Base-by-base conservation (phyloP, 2,329 filamentous ascomycete genomes). In the Davidsoniella neocaledoniae region DNA sequence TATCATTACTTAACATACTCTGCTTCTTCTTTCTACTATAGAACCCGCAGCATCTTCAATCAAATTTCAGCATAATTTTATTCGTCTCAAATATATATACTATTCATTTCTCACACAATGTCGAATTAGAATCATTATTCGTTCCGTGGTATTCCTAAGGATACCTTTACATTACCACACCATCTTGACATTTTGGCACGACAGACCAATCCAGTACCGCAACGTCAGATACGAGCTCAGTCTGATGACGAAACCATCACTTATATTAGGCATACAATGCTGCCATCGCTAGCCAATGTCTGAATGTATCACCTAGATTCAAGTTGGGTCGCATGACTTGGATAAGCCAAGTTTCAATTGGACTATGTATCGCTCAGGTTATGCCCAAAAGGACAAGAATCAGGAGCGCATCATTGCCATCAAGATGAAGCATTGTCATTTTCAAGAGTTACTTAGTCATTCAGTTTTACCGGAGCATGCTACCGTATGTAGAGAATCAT, bases 301-400 rank as follows among this genome's bases (percentile, higher is more conserved):
- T 81, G 39, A 61, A 68, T 44, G 70, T 73, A 0, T 74, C 71
- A 1, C 64, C 72, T 2, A 61, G 66, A 5, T 80, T 79, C 62
- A 65, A 61, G 12, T 63, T 64, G n/a, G 61, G 61, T 1, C 69
- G 76, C 47, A 79, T 78, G 75, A 80, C 76, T 3, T 80, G 77
- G 77, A 71, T 80, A 55, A 80, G 57, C 76, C 76, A 0, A 73
- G 69, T 52, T 81, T 75, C 69, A 63, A 66, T 43, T 81, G 77
- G 77, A 76, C 79, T 70, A 71, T 78, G 61, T 79, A 81, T 58
- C 74, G 77, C 44, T 66, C 68, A 17, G 76, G 75, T 14, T 81
- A 78, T 62, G 72, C 71, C 0, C 68, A 66, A 59, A 80, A 80
- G 56, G 73, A 76, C 10, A 41, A 48, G 53, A 60, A 68, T 2